Evolutionary conservation across 768 basidiomycete species (phyloP), one percentile per base, ranked within the genome.

Genomic region (Amanita exitialis): DNA sequence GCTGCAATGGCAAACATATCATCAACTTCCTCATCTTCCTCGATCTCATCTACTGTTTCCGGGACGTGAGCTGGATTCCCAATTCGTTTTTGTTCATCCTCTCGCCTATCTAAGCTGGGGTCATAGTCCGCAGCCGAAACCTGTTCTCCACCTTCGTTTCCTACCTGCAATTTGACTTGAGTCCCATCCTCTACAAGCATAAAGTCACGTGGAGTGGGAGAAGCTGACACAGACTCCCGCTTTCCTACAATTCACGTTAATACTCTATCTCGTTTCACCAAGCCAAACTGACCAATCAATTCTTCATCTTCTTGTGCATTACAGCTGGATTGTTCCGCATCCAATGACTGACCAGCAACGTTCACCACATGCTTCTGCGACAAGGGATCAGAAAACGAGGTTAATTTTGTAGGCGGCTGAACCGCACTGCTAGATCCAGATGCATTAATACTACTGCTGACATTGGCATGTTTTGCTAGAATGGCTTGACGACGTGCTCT

Each of bases 81-180:
- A 28, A 81, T 75, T 16, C 85, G 78, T 56, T 80, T 80, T 53
- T 82, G 81, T 54, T 91, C 88, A 55, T 94, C 90, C 61, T 90
- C 89, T 20, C 84, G 76, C 20, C 86, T 77, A 68, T 97, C 95
- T 57, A 85, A 55, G 57, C 70, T 74, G 2, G 75, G 74, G 54
- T 97, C 88, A 66, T 96, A 96, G 66, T 97, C 94, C 41, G 92
- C 94, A 18, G 94, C 94, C 27, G 82, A 87, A 39, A 96, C 73
- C 60, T 91, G 87, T 57, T 86, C 82, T 63, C 72, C 64, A 49
- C 67, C 69, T 34, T 66, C 70, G 44, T 76, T 72, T 55, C 73
- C 71, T 28, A 64, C 65, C 55, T 70, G 72, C 13, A 68, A 69
- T 49, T 75, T 73, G 6, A 69, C 71, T 32, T 76, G 69, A 15